phyloP scores from a whole-genome alignment of 2,329 filamentous ascomycete genomes.

The Trichophyton verrucosum region DNA sequence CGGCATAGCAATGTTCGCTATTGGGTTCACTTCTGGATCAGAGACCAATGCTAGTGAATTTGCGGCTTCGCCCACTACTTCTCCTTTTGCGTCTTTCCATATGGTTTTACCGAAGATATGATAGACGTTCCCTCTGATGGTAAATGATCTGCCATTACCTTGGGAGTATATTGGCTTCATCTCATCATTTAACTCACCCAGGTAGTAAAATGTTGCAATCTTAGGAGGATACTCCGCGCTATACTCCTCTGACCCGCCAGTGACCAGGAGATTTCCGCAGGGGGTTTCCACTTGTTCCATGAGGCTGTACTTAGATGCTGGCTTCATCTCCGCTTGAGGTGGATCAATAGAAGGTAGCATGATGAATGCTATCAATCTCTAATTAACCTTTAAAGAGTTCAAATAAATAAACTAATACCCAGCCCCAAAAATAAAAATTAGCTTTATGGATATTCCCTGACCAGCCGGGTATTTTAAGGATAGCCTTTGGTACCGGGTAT shows the following conservation, averaged over 20 bases:
- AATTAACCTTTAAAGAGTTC: background rate
- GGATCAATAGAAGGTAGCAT: background rate
- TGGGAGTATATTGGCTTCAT: constrained; percentile 3
- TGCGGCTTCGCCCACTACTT: background rate
- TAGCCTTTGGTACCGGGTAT: too few relatives aligned
- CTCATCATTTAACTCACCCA: constrained; percentile 6
- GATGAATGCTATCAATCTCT: background rate
- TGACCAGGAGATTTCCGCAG: constrained; percentile 10
- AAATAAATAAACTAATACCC: background rate
- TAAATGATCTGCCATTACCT: constrained; percentile 7
- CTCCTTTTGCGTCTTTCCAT: background rate
- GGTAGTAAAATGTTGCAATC: background rate
- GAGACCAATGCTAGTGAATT: constrained; percentile 8
- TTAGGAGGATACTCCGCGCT: constrained; percentile 9
- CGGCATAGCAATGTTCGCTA: constrained; percentile 3
- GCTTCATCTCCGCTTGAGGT: background rate
- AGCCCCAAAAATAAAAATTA: background rate
- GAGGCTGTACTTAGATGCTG: background rate
- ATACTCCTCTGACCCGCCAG: constrained; percentile 8
- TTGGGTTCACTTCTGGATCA: background rate
- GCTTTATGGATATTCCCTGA: background rate
- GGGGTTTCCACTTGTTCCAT: background rate
- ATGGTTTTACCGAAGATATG: constrained; percentile 9
- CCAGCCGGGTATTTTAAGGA: too few relatives aligned
- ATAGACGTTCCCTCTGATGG: constrained; percentile 5